A percentile compares a stretch with the other conserved stretches of the same genome.
Conservation (phyloP, 441 rosid species). For the Erysimum cheiri region DNA sequence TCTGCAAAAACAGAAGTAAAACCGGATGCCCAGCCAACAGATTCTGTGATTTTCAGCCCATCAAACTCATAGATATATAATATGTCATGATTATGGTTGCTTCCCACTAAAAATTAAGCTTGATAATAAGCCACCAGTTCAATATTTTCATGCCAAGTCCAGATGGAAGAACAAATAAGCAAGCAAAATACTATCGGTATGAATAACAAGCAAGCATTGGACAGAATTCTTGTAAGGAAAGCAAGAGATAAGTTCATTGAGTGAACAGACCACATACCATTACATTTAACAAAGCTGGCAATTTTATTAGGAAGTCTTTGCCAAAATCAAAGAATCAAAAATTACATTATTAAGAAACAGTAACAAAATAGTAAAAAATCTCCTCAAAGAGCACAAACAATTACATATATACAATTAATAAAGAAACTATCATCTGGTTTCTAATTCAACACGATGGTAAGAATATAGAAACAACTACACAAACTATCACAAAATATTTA, state of each 20-base stretch:
- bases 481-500: not conserved
- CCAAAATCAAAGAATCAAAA: constrained; percentile 8
- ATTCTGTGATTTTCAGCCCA: not conserved
- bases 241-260: not conserved
- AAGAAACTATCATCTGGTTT: not conserved
- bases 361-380: not conserved
- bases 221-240: constrained; percentile 15
- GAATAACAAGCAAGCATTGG: constrained; percentile 3
- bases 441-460: not conserved
- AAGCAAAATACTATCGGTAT: not conserved
- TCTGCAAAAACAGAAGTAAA: not conserved
- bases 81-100: not conserved
- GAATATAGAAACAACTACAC: not conserved
- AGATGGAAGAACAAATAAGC: not conserved
- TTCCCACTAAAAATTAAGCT: not conserved
- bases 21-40: not conserved
- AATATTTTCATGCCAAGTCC: not conserved
- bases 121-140: not conserved
- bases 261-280: constrained; percentile 12
- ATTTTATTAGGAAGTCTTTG: not conserved
- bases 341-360: not conserved
- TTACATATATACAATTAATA: not conserved
- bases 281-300: not conserved
- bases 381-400: constrained; percentile 4
- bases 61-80: not conserved